Base-by-base conservation (phyloP, 306 rosid genomes). In the Medicago ruthenica region DNA sequence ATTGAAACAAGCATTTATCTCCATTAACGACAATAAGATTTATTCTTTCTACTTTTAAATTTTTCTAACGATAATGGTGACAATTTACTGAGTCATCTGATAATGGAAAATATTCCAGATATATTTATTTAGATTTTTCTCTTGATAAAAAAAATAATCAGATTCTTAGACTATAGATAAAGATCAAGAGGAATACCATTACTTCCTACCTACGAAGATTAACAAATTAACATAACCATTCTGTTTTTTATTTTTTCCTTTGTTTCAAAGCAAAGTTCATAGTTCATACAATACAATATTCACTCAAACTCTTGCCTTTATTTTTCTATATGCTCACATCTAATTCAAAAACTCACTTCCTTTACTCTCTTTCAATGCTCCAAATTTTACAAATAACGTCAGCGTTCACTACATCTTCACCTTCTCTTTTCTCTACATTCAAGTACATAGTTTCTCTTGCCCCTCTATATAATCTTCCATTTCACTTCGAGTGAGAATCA, bases 401-500 rank as follows among this genome's bases (percentile, higher is more conserved):
- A 31, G 41, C 15, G n/a, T 61, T 34, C 39, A 13, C 8, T 55
- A 3, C 31, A 57, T 27, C 8, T 58, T 12, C 64, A 58, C 8
- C 37, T 22, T 24, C 39, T 58, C 36, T 24, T 12, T 59, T 60
- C 66, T 27, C 11, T 60, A 4, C 10, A 12, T 59, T 22, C 65
- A 22, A 59, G 24, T 14, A 14, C 6, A 61, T 61, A 58, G 64
- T 58, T 58, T 58, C 64, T 58, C 42, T 67, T 53, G 65, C 58
- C 42, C 20, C 77, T 60, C 40, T 48, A 9, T 40, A 18, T 62
- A 59, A 78, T 21, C 55, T 61, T 58, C 55, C 64, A 16, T 61
- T 73, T 64, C 74, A 81, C 53, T 86, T 74, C 22, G 81, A 89
- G 86, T 89, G 79, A 93, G 34, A 88, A 34, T 39, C 42, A 57